Base-by-base conservation (phyloP, 2,329 filamentous ascomycete species). In the Trichoderma breve region DNA sequence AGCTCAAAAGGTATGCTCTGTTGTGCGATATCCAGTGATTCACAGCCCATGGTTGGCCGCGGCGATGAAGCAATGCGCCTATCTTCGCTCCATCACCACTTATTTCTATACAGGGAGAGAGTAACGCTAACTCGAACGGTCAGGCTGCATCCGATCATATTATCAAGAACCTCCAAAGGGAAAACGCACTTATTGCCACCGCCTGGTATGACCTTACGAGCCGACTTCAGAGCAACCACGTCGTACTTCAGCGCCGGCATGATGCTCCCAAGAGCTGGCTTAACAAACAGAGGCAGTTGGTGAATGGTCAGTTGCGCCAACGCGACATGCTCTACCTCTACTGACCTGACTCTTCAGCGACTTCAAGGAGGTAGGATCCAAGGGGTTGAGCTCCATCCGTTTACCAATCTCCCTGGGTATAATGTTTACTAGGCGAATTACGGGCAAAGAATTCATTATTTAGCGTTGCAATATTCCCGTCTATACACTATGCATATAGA, bases 151-250 rank as follows among this genome's bases (percentile, higher is more conserved):
- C 81, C 74, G 87, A 89, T 61, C 83, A 87, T 77, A 82, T 85
- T 65, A 87, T 93, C 77, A 89, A 89, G 75, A 92, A 91, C 76
- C 87, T 97, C 72, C 88, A 92, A 79, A 89, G 92, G 76, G 93
- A 97, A 81, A 94, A 93, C 80, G 87, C 87, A 51, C 86, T 96
- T 78, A 93, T 97, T 77, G 86, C 91, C 30, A 92, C 90, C n/a
- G 93, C 93, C 2, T 97, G 93, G 93, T 95, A 95, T 82, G 93
- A 95, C 80, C 87, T 96, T 77, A 90, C 91, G 30, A 91, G 87
- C 78, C 87, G 93, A 66, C 82, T 97, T 76, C 93, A 96, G 82
- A 94, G 92, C 83, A 95, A 95, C 80, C 92, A 93, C 74, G 91
- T 95, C 55, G 89, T 93, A 70, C 82, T 97, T 74, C 92, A 94